A percentile compares a stretch with the other conserved stretches of the same genome.
Evolutionary conservation across 2,329 filamentous ascomycete species (phyloP).

Genomic region (Stemphylium beticola): DNA sequence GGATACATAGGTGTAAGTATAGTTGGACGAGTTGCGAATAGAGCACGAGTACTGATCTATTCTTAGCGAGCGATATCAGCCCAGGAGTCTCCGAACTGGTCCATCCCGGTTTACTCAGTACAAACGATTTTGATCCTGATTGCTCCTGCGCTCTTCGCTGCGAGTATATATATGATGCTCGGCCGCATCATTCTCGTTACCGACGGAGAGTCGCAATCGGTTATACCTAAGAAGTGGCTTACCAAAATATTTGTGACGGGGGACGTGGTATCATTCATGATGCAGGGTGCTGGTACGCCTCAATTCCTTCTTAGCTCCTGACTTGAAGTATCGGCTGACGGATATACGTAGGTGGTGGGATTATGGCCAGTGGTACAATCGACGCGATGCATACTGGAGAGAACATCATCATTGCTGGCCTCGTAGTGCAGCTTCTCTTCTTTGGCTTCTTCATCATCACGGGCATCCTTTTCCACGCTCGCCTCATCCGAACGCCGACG

Average conservation of each 20-base stretch:
- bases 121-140: slow-evolving; percentile 47
- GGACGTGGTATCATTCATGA: slow-evolving; percentile 54
- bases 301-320: background rate
- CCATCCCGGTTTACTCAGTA: slow-evolving; percentile 48
- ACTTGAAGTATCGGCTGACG: background rate
- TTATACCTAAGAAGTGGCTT: slow-evolving; percentile 48
- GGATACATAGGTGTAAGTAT: slow-evolving; percentile 53
- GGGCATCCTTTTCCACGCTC: slow-evolving; percentile 17
- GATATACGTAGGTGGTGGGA: slow-evolving; percentile 38
- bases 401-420: slow-evolving; percentile 54
- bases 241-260: slow-evolving; percentile 55
- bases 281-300: slow-evolving; percentile 41
- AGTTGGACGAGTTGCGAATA: too few species aligned
- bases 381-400: slow-evolving; percentile 44
- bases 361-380: slow-evolving; percentile 40
- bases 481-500: background rate
- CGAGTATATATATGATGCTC: slow-evolving; percentile 57
- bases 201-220: slow-evolving; percentile 46
- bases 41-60: background rate
- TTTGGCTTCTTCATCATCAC: slow-evolving; percentile 56
- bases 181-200: slow-evolving; percentile 52
- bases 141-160: slow-evolving; percentile 56
- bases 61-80: slow-evolving; percentile 8
- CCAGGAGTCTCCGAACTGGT: slow-evolving; percentile 33
- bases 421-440: slow-evolving; percentile 56